Percentiles rank a stretch among this genome's conserved stretches.
These are phyloP conservation scores for Acanthamoeba sp. DNA, from an alignment of 208 protist genomes.

Conservation along the genomic window DNA sequence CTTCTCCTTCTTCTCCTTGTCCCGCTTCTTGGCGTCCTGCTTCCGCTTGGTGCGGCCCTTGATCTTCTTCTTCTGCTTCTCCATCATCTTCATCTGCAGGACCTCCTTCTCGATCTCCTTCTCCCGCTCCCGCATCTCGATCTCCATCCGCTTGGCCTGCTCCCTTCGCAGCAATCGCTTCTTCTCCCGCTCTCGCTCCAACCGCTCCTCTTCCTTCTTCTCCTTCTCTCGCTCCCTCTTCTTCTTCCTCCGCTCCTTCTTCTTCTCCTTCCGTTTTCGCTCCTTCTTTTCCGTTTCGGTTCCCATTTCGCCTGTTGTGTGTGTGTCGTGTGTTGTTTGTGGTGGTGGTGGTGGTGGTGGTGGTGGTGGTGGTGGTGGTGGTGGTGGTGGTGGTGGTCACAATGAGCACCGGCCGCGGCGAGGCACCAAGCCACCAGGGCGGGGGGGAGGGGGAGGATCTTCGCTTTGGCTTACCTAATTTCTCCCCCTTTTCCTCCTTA, in stretches of 20 bases:
- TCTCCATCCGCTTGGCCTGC: neutral
- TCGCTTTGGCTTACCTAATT: neutral
- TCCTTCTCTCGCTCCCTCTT: slow-evolving; percentile 23
- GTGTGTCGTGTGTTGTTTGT: neutral
- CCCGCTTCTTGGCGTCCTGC: slow-evolving; percentile 45
- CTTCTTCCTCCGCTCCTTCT: slow-evolving; percentile 39
- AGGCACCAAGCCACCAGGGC: neutral
- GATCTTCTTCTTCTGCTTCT: slow-evolving; percentile 18
- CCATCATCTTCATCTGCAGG: slow-evolving; percentile 40
- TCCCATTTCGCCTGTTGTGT: neutral
- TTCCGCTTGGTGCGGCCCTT: slow-evolving; percentile 34
- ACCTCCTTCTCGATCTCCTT: slow-evolving; percentile 2
- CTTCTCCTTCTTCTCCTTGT: slow-evolving; percentile 52
- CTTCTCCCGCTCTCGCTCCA: neutral
- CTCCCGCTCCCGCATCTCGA: neutral
- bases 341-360: too few relatives aligned
- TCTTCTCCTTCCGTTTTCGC: slow-evolving; percentile 7
- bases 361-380: too few relatives aligned
- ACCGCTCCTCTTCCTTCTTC: neutral
- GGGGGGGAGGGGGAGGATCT: neutral
- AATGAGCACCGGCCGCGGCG: too few relatives aligned
- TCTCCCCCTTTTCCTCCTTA: slow-evolving; percentile 13
- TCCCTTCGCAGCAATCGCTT: slow-evolving; percentile 10
- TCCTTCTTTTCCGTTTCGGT: neutral
- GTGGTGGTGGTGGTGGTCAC: too few relatives aligned